Base-by-base conservation (phyloP, 345 rosid genomes). In the Corymbia maculata region DNA sequence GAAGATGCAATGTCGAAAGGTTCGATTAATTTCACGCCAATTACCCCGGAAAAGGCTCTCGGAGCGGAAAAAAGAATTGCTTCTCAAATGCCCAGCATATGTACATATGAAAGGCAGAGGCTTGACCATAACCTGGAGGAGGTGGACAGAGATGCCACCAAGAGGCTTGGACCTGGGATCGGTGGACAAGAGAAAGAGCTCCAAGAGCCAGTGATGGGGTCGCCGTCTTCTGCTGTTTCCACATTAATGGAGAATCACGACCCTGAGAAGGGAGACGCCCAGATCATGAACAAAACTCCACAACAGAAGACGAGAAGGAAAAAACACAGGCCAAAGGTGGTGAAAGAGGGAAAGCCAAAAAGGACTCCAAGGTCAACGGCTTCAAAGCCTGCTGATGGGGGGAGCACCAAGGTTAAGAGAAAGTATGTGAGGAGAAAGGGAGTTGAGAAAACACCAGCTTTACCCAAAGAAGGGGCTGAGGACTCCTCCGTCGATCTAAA, bases 281-380 rank as follows among this genome's bases (percentile, higher is more conserved):
- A 86, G 52, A 61, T 28, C 57, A 86, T 85, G 85, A 90, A 85
- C 59, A 92, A 89, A 92, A 96, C 98, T 50, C 99, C 97, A 7
- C 91, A 90, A 86, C 93, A 91, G 86, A 96, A 95, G 85, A 94
- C 94, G 6, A 98, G 94, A 92, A 93, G 97, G 90, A 98, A 86
- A 88, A 98, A 97, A 90, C 98, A 96, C 89, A 93, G 99, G 90
- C 98, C 99, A 1, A 98, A 95, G 90, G 98, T 98, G 86, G 88
- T 91, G 30, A 93, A 32, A 53, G 99, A 97, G 91, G 93, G 86
- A 70, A 95, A 94, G 89, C 94, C 93, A 0, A 92, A 91, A 87
- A 89, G 51, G 85, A 79, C 93, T 52, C 93, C 93, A 2, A 92
- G 90, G 90, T 90, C 94, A 30, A 61, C 86, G 47, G 91, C 92